Conservation (phyloP, 1,284 basidiomycete species). For the Heterobasidion parviporum region DNA sequence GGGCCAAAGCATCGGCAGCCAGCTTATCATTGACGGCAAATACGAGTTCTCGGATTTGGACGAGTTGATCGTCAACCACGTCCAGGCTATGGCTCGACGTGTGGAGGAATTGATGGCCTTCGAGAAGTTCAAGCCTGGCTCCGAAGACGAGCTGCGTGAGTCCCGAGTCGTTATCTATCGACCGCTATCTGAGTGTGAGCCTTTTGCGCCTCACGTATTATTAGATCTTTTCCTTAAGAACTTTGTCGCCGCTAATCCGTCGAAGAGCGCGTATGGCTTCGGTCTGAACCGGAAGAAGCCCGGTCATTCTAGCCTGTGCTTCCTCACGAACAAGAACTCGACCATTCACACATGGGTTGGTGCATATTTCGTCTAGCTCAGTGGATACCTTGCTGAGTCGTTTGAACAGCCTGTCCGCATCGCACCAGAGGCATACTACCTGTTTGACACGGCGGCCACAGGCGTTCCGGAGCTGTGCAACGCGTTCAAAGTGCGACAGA, state of each 20-base stretch:
- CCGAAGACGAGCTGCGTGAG: slow-evolving; percentile 87
- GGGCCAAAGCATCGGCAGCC: slow-evolving; percentile 61
- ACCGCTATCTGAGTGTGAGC: background rate
- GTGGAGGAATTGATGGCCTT: slow-evolving; percentile 94
- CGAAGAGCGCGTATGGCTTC: slow-evolving; percentile 94
- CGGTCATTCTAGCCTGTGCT: slow-evolving; percentile 91
- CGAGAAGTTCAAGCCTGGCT: slow-evolving; percentile 90
- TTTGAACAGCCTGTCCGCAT: slow-evolving; percentile 67
- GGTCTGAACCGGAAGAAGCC: slow-evolving; percentile 85
- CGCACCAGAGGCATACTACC: slow-evolving; percentile 83
- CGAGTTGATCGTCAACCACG: slow-evolving; percentile 95
- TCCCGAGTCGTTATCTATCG: background rate
- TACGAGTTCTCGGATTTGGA: slow-evolving; percentile 94
- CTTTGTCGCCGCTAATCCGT: slow-evolving; percentile 88
- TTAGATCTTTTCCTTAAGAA: slow-evolving; percentile 85
- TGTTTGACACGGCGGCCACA: slow-evolving; percentile 82
- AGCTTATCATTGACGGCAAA: slow-evolving; percentile 74
- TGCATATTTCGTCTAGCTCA: slow-evolving; percentile 30
- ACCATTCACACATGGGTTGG: slow-evolving; percentile 87
- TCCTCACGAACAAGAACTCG: slow-evolving; percentile 87
- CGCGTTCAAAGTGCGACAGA: slow-evolving; percentile 84
- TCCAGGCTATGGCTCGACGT: slow-evolving; percentile 89
- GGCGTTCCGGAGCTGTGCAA: slow-evolving; percentile 90
- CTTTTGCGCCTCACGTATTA: background rate
- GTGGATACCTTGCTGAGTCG: slow-evolving; percentile 4